phyloP scores from a whole-genome alignment of 345 rosid species.

The Cardiospermum halicacabum region DNA sequence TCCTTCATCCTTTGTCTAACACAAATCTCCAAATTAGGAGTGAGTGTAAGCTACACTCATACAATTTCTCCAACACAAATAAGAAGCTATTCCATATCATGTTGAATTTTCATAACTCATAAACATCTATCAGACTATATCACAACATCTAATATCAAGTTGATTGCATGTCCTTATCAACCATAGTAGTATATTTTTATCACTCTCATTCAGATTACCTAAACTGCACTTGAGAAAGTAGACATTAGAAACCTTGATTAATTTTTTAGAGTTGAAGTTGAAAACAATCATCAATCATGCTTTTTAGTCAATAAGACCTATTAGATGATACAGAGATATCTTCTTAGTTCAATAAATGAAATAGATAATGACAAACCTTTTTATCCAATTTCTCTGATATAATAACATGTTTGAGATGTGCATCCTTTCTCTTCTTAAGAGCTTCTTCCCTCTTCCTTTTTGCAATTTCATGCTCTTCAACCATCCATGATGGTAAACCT shows the following conservation, averaged over 20 bases:
- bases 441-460: conserved; percentile 60
- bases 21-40: background rate
- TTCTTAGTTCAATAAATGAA: background rate
- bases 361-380: conserved; percentile 50
- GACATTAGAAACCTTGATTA: background rate
- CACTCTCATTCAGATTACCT: background rate
- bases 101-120: background rate
- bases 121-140: background rate
- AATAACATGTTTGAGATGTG: conserved; percentile 66
- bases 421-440: conserved; percentile 80
- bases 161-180: background rate
- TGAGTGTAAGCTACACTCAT: background rate
- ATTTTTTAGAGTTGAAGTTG: background rate
- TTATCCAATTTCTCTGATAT: conserved; percentile 84
- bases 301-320: background rate
- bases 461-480: conserved; percentile 65
- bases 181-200: background rate
- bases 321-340: background rate
- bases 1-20: background rate
- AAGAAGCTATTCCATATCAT: background rate
- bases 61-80: background rate
- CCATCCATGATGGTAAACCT: conserved; percentile 83
- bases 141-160: background rate
- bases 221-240: background rate
- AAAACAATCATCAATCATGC: background rate